These are phyloP conservation scores for Theileria equi DNA, from an alignment of 169 alveolate species.

Conservation along the genomic window DNA sequence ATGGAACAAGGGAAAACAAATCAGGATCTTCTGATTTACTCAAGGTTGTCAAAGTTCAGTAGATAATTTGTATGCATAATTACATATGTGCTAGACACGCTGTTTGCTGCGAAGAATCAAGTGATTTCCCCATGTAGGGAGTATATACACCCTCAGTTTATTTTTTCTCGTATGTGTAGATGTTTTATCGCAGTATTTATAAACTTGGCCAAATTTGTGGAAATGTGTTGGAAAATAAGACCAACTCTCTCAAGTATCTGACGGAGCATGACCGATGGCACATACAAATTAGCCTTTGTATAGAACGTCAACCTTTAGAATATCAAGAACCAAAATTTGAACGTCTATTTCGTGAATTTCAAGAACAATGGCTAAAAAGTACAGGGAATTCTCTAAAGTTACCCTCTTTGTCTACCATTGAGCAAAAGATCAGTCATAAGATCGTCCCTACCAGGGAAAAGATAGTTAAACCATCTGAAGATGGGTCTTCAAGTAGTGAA, in stretches of 20 bases:
- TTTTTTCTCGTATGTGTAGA: too few species aligned
- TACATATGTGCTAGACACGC: too few species aligned
- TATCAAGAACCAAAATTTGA: conserved; percentile 35
- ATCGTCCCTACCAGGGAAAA: conserved; percentile 40
- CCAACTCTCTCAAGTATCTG: background rate
- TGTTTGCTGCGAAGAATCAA: too few species aligned
- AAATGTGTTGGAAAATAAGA: background rate
- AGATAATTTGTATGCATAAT: too few species aligned
- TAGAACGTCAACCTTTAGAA: conserved; percentile 58
- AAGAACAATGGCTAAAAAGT: conserved; percentile 30
- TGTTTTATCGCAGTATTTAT: background rate
- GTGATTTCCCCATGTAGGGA: too few species aligned
- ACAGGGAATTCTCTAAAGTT: conserved; percentile 46
- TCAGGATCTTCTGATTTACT: conserved; percentile 91
- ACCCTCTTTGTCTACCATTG: conserved; percentile 47
- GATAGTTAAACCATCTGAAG: background rate
- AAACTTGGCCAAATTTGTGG: background rate
- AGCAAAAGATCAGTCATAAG: conserved; percentile 58
- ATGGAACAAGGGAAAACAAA: conserved; percentile 92
- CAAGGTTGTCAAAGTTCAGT: conserved; percentile 81
- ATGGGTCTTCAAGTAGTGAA: background rate
- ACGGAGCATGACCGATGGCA: conserved; percentile 60
- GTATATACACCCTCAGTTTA: too few species aligned
- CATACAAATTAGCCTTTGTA: conserved; percentile 46
- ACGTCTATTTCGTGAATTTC: conserved; percentile 25